phyloP scores from a whole-genome alignment of 1,139 yeast genomes.

The Nakaseomyces uthaithaninus region DNA sequence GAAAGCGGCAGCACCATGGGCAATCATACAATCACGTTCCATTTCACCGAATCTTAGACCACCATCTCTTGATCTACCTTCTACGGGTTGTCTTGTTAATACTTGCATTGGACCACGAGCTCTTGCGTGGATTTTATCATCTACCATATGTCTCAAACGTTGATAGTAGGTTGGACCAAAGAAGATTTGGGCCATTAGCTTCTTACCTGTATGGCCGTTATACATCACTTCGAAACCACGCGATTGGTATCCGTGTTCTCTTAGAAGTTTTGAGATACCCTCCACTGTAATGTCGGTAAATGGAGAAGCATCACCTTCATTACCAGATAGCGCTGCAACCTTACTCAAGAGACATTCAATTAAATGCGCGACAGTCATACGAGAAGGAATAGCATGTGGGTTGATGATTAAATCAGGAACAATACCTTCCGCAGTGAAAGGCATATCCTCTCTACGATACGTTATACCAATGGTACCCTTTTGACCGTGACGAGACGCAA shows the following conservation, averaged over 20 bases:
- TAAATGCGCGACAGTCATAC: conserved; percentile 99
- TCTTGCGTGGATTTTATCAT: conserved; percentile 97
- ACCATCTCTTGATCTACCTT: conserved; percentile 99
- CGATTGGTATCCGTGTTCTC: conserved; percentile 95
- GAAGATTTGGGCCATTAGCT: conserved; percentile 95
- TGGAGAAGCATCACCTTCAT: conserved; percentile 98
- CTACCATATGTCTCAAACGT: conserved; percentile 98
- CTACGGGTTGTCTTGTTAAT: conserved; percentile 96
- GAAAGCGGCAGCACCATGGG: conserved; percentile 99
- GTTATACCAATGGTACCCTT: conserved; percentile 99
- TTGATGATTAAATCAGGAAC: conserved; percentile 96
- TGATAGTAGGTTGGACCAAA: conserved; percentile 98
- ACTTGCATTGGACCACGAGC: conserved; percentile 99
- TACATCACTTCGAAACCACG: conserved; percentile 98
- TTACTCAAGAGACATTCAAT: conserved; percentile 94
- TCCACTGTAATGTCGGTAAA: conserved; percentile 97
- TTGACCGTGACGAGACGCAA: conserved; percentile 99
- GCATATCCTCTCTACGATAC: conserved; percentile 98
- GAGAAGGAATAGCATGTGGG: conserved; percentile 99
- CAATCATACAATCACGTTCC: conserved; percentile 99
- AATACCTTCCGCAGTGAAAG: conserved; percentile 91
- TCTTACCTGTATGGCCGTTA: conserved; percentile 97
- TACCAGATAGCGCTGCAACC: conserved; percentile 89
- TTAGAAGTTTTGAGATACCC: conserved; percentile 80
- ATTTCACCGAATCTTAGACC: conserved; percentile 99